Base-by-base conservation (phyloP, 257 asterid species). In the Solanum virginianum region DNA sequence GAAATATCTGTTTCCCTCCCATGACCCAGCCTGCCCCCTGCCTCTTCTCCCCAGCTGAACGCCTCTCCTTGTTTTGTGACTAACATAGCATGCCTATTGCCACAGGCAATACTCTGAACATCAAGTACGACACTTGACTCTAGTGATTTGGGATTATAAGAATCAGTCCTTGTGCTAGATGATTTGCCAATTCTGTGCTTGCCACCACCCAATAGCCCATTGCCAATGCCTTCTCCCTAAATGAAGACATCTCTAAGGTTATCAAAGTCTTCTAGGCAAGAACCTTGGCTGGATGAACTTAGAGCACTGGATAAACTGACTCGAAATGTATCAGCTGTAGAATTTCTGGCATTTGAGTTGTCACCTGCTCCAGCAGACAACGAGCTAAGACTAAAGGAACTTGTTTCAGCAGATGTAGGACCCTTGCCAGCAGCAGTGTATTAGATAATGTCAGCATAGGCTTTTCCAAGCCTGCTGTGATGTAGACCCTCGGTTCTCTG, bases 271-370 rank as follows among this genome's bases (percentile, higher is more conserved):
- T 96, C 99, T 60, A 63, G 91, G 57, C 93, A 89, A 57, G 98
- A 96, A 69, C 96, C 96, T 80, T 94, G 99, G 87, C 99, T 95
- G 10, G 99, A 96, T 72, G 97, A 93, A 88, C 99, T 96, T 69
- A 94, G 84, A 56, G 95, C 97, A 85, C 99, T 96, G 15, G 98
- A 96, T 62, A 96, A 91, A 91, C 99, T 96, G 87, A 91, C 90
- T 72, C 99, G 90, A 84, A 90, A 41, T 75, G 92, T 82, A 57
- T 93, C 98, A 12, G 89, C 83, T 55, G 95, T 91, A 29, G 98
- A 92, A 80, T 80, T 66, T 87, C 95, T 92, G 65, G 87, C 86
- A 72, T 89, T 91, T 63, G 90, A 29, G 92, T 83, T 88, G 79
- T 92, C 98, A n/a, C n/a, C n/a, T n/a, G n/a, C 84, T 83, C 80